phyloP scores from a whole-genome alignment of 2,329 filamentous ascomycete species.

The Fusarium sp. region DNA sequence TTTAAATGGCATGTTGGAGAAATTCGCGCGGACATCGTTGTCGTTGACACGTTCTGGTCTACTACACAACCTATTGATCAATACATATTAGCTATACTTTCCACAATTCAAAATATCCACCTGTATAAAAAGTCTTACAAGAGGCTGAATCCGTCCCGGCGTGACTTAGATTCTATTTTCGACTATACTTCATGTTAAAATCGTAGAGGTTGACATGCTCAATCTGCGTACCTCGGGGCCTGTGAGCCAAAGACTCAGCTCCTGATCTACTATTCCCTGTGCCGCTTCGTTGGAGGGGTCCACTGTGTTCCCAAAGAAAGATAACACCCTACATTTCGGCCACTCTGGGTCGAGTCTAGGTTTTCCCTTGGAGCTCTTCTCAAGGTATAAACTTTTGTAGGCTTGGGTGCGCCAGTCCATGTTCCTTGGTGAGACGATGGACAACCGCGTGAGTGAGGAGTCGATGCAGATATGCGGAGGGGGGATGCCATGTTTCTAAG shows the following conservation, averaged over 20 bases:
- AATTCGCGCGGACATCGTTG: background rate
- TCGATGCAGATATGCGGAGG: background rate
- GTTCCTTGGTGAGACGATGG: background rate
- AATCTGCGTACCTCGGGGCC: too few species aligned
- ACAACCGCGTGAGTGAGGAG: background rate
- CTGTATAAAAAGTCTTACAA: background rate
- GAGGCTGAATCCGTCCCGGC: background rate
- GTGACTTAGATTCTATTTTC: background rate
- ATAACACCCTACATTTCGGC: background rate
- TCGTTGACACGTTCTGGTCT: background rate
- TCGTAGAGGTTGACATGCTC: too few species aligned
- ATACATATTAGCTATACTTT: background rate
- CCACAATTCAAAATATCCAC: background rate
- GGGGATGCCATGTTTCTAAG: background rate
- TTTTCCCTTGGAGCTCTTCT: background rate
- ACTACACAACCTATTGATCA: background rate
- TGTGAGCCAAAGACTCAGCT: background rate
- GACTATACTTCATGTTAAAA: too few species aligned
- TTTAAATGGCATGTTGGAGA: background rate
- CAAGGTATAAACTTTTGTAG: background rate
- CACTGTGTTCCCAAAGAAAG: background rate
- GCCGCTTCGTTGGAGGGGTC: too few species aligned
- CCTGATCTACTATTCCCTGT: too few species aligned
- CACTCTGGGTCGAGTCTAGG: background rate
- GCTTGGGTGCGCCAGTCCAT: background rate